Conservation (phyloP, 169 alveolate genomes). For the Babesia sp. region DNA sequence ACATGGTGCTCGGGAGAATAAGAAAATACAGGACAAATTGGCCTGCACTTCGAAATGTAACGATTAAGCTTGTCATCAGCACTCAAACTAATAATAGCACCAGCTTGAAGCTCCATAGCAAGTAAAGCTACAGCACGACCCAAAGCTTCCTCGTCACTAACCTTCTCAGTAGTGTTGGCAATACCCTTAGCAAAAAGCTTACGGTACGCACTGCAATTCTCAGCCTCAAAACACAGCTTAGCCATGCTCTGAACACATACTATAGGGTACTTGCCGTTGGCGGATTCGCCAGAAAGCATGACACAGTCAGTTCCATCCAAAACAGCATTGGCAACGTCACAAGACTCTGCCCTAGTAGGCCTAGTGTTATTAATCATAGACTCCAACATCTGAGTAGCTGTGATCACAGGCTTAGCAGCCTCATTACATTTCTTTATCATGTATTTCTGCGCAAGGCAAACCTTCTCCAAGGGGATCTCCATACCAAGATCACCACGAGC, state of each 20-base stretch:
- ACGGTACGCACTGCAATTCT: constrained; percentile 78
- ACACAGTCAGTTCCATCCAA: constrained; percentile 96
- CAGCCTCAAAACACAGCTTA: constrained; percentile 84
- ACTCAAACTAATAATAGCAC: constrained; percentile 91
- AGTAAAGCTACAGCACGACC: constrained; percentile 89
- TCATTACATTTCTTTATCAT: constrained; percentile 88
- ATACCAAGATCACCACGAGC: constrained; percentile 99
- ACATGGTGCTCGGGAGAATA: constrained; percentile 86
- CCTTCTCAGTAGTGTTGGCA: constrained; percentile 68
- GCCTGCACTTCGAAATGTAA: constrained; percentile 94
- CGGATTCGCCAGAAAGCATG: constrained; percentile 88
- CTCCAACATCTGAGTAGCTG: constrained; percentile 97
- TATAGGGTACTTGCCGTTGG: constrained; percentile 81
- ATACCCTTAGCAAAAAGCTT: constrained; percentile 71
- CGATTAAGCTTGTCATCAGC: constrained; percentile 97
- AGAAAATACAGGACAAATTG: constrained; percentile 90
- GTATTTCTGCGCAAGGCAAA: constrained; percentile 94
- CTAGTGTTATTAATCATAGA: constrained; percentile 91
- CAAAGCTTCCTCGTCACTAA: constrained; percentile 84
- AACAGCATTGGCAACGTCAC: constrained; percentile 96
- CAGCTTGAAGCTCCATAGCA: constrained; percentile 86
- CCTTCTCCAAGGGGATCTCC: constrained; percentile 98
- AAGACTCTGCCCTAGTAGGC: constrained; percentile 98
- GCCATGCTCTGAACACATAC: constrained; percentile 83
- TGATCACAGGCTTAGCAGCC: constrained; percentile 85